Evolutionary conservation across 2,329 filamentous ascomycete genomes (phyloP).

Genomic region (Exophiala oligosperma): DNA sequence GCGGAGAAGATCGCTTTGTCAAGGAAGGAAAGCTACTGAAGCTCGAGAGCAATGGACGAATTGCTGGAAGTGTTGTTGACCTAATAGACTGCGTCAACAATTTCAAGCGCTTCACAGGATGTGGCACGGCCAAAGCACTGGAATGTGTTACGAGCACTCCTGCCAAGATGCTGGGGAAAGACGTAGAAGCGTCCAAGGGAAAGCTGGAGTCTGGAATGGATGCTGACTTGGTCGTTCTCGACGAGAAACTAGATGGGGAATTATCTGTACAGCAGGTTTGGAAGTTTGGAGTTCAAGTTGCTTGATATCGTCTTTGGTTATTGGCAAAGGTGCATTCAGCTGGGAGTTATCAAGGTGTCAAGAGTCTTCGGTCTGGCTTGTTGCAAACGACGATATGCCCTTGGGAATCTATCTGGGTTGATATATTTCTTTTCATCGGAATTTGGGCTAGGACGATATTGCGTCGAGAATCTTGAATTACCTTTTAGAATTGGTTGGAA

Average conservation of each 20-base stretch:
- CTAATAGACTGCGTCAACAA: constrained; percentile 83
- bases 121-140: constrained; percentile 66
- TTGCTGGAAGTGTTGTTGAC: constrained; percentile 67
- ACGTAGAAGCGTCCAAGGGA: constrained; percentile 65
- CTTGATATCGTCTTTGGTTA: constrained; percentile 5
- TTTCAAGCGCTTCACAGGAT: constrained; percentile 73
- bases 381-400: no score
- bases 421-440: no score
- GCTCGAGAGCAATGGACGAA: constrained; percentile 74
- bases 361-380: no score
- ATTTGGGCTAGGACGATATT: no score
- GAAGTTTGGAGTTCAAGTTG: constrained; percentile 64
- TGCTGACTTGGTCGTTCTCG: constrained; percentile 69
- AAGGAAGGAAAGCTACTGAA: constrained; percentile 68
- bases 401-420: no score
- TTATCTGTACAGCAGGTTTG: constrained; percentile 73
- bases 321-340: neutral
- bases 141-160: constrained; percentile 74
- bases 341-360: neutral
- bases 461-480: no score
- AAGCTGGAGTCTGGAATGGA: constrained; percentile 62
- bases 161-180: constrained; percentile 67
- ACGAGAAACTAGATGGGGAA: constrained; percentile 48
- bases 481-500: no score
- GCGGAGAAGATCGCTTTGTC: constrained; percentile 64